phyloP scores from a whole-genome alignment of 2,329 filamentous ascomycete species.

The Xylaria sp. region DNA sequence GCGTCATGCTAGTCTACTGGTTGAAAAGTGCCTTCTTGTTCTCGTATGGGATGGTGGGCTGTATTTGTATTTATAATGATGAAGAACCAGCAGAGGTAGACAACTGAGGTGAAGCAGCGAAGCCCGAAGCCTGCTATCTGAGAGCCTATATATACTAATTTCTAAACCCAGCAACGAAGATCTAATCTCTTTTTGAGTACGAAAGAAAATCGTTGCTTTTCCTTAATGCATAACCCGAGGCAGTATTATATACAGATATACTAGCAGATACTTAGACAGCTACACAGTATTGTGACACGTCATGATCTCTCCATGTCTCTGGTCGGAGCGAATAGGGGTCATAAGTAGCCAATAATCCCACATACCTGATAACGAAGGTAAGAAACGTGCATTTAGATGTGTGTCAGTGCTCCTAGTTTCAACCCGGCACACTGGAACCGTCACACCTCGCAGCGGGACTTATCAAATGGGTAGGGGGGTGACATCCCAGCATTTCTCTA shows the following conservation, averaged over 20 bases:
- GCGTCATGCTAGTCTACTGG: slow-evolving; percentile 42
- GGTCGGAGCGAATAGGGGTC: not conserved
- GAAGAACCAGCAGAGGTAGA: not conserved
- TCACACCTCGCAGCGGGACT: slow-evolving; percentile 14
- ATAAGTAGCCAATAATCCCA: slow-evolving; percentile 9
- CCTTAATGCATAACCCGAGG: not conserved
- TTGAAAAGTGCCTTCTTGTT: not conserved
- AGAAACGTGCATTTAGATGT: slow-evolving; percentile 8
- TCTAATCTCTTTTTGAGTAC: not conserved
- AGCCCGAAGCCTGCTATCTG: not conserved
- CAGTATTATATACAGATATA: not conserved
- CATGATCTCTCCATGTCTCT: slow-evolving; percentile 5
- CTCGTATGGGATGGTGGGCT: not conserved
- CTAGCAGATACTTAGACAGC: not conserved
- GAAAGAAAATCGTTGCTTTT: slow-evolving; percentile 12
- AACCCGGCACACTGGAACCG: slow-evolving; percentile 31
- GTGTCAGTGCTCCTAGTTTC: slow-evolving; percentile 6
- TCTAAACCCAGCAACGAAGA: not conserved
- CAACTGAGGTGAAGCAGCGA: not conserved
- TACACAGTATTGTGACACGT: not conserved
- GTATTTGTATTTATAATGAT: not conserved
- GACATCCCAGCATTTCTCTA: not conserved
- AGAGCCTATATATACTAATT: slow-evolving; percentile 12
- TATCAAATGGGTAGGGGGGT: slow-evolving; percentile 16
- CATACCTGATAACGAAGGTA: slow-evolving; percentile 5